These are phyloP conservation scores for Penicillium sp. DNA, from an alignment of 2,329 filamentous ascomycete genomes.

Conservation along the genomic window DNA sequence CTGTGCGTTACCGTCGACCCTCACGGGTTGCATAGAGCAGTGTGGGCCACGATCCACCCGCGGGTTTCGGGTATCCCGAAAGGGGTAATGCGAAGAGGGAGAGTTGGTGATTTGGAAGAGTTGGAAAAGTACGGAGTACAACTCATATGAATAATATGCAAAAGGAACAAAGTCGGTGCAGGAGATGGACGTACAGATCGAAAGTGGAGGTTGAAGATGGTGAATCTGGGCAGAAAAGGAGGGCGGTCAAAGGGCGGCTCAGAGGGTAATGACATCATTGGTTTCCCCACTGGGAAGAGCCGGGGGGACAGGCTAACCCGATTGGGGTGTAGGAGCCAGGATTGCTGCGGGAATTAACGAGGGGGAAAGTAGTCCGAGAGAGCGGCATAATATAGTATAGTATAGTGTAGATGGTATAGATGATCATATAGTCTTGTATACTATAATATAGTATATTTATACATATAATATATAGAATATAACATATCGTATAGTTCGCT, in stretches of 20 bases:
- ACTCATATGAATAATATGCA: neutral
- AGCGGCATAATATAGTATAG: neutral
- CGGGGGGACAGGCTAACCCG: neutral
- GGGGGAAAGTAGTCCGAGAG: constrained; percentile 1
- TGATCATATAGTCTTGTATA: neutral
- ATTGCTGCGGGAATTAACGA: neutral
- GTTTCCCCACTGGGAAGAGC: neutral
- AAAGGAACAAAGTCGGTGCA: neutral
- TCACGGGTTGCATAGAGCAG: constrained; percentile 1
- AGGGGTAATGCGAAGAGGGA: neutral
- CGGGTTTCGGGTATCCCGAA: neutral
- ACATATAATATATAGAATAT: too few species aligned
- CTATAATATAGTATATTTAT: too few species aligned
- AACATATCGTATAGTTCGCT: neutral
- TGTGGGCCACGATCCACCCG: constrained; percentile 2
- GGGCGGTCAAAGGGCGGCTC: neutral
- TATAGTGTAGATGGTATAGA: neutral
- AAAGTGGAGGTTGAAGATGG: neutral
- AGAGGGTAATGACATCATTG: constrained; percentile 1
- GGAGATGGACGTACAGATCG: neutral
- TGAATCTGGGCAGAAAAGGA: neutral
- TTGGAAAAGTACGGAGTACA: neutral
- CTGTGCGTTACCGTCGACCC: constrained; percentile 4
- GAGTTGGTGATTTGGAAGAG: too few species aligned
- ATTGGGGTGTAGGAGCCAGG: neutral